Evolutionary conservation across 1,284 basidiomycete genomes (phyloP).

Genomic region (Apiotrichum gamsii): DNA sequence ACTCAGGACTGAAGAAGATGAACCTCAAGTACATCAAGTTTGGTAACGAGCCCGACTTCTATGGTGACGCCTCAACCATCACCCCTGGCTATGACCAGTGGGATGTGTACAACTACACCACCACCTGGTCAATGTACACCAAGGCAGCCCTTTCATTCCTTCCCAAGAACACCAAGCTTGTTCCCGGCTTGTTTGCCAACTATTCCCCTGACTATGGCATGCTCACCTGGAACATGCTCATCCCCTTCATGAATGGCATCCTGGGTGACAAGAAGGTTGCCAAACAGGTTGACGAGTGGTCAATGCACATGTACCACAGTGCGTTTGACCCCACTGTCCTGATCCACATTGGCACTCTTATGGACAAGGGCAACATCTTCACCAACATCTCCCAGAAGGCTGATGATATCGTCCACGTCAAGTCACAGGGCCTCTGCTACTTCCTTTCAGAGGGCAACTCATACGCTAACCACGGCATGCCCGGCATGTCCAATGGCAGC

Average conservation of each 20-base stretch:
- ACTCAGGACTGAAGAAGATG: conserved; percentile 36
- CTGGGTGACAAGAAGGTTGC: neutral
- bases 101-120: conserved; percentile 6
- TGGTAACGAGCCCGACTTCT: conserved; percentile 43
- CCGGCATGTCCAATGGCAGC: conserved; percentile 62
- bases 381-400: conserved; percentile 52
- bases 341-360: neutral
- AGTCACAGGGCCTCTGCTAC: conserved; percentile 53
- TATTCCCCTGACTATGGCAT: neutral
- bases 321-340: neutral
- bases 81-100: neutral
- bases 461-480: conserved; percentile 53
- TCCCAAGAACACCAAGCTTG: neutral
- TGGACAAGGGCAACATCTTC: conserved; percentile 58
- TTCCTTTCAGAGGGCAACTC: conserved; percentile 47
- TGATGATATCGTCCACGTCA: conserved; percentile 53
- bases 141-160: neutral
- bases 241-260: neutral
- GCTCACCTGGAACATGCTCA: neutral
- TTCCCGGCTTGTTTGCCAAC: neutral
- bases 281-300: neutral
- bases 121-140: conserved; percentile 1
- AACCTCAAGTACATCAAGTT: conserved; percentile 57
- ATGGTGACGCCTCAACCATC: neutral
- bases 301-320: neutral